phyloP scores from a whole-genome alignment of 306 rosid species.

The Sphenostylis stenocarpa region DNA sequence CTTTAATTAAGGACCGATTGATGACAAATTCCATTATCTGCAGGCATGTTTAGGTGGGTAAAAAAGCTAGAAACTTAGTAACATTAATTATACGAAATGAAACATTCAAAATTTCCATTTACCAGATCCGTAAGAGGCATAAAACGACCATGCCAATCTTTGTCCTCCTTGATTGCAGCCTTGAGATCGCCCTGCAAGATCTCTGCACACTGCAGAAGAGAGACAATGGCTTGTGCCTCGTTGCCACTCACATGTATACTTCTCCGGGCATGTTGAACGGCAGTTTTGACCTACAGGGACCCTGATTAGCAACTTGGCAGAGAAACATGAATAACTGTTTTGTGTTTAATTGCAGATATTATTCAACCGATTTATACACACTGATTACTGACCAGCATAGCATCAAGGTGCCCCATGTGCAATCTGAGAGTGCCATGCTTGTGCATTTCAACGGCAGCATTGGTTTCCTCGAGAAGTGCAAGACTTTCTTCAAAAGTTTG shows the following conservation, averaged over 20 bases:
- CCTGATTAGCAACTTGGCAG: constrained; percentile 36
- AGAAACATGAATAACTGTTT: neutral
- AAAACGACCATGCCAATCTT: constrained; percentile 73
- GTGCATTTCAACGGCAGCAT: constrained; percentile 82
- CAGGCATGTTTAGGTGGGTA: constrained; percentile 28
- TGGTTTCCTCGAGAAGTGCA: constrained; percentile 77
- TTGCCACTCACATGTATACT: constrained; percentile 52
- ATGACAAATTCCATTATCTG: constrained; percentile 74
- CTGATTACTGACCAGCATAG: constrained; percentile 52
- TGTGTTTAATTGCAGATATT: neutral
- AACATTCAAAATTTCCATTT: constrained; percentile 36
- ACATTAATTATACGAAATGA: neutral
- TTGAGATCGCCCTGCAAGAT: constrained; percentile 65
- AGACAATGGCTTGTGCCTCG: constrained; percentile 66
- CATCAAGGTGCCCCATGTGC: constrained; percentile 66
- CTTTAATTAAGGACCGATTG: constrained; percentile 68
- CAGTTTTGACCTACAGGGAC: constrained; percentile 74
- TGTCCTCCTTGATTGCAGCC: constrained; percentile 67
- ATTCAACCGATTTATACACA: neutral
- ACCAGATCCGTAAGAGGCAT: constrained; percentile 93
- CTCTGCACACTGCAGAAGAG: constrained; percentile 71
- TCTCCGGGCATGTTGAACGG: constrained; percentile 65
- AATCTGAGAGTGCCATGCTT: constrained; percentile 75
- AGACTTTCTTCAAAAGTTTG: constrained; percentile 72
- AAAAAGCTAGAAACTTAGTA: constrained; percentile 24